Evolutionary conservation across 345 rosid species (phyloP).

Genomic region (Rhodomyrtus tomentosa): DNA sequence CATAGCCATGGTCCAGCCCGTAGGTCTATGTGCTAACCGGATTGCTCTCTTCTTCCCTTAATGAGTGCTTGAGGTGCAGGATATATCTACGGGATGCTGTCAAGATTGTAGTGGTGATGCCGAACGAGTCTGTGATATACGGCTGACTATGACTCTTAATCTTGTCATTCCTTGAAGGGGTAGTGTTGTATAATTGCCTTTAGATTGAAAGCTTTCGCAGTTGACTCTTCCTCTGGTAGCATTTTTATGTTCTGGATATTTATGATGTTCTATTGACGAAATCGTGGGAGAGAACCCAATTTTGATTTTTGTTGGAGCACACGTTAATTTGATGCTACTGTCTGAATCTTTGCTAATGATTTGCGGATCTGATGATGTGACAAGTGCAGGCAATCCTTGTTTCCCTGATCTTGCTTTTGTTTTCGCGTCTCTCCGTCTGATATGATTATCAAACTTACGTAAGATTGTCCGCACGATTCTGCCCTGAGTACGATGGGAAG

Average conservation of each 20-base stretch:
- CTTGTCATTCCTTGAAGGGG: background rate
- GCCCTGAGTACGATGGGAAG: background rate
- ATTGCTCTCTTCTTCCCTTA: conserved; percentile 1
- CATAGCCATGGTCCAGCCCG: background rate
- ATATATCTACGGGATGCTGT: background rate
- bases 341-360: background rate
- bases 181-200: background rate
- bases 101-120: background rate
- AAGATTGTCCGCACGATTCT: background rate
- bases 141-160: background rate
- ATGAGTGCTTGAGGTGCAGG: conserved; percentile 3
- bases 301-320: background rate
- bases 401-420: background rate
- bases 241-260: background rate
- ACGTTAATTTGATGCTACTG: background rate
- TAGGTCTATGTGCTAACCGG: background rate
- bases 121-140: background rate
- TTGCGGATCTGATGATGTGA: background rate
- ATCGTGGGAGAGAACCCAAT: background rate
- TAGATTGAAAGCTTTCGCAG: background rate
- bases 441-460: background rate
- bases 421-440: background rate
- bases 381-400: background rate
- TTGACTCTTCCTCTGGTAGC: background rate
- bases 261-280: background rate